Evolutionary conservation across 2,329 filamentous ascomycete genomes (phyloP), one percentile per base, ranked within the genome.

Genomic region (Fusarium keratoplasticum): DNA sequence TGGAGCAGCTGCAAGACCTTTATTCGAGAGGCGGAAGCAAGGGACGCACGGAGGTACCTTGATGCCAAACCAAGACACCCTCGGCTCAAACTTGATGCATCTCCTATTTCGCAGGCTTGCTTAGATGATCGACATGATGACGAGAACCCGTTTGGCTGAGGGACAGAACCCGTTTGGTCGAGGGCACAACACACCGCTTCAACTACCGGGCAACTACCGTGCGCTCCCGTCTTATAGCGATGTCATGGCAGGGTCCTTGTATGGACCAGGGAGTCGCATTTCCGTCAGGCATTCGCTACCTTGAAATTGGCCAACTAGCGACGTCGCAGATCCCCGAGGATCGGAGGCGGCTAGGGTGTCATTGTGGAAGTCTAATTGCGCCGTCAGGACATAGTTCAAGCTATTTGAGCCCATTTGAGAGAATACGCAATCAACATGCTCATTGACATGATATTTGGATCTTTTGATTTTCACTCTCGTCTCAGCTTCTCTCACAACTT

Each of bases 91-190:
- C 4, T 7, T 31, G 25, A 31, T 20, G 22, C 42, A 38, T 36
- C 40, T 64, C 25, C 10, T 25, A 29, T 38, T 50, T 33, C 29
- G 57, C 47, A 33, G 50, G 13, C 38, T 3, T 52, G 18, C 47
- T n/a, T 52, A 44, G 38, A 50, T 13, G 65, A 74, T 74, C 59
- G 61, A 16, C 61, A 42, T n/a, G 47, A 44, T n/a, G 40, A 38
- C 20, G 25, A 69, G 65, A 74, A 74, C 71, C 69, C 8, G 38
- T 74, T 58, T 72, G 69, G 64, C 20, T 29, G 47, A 44, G 16
- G 27, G 40, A 62, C 38, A 69, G 61, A 74, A 74, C 71, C 68
- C 8, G 38, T 74, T 58, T 74, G 69, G 64, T 16, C 25, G 47
- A 38, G 13, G 22, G 31, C 13, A 22, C n/a, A 59, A 47, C n/a